Evolutionary conservation across 345 rosid species (phyloP), one percentile per base, ranked within the genome.

Genomic region (Laguncularia racemosa): DNA sequence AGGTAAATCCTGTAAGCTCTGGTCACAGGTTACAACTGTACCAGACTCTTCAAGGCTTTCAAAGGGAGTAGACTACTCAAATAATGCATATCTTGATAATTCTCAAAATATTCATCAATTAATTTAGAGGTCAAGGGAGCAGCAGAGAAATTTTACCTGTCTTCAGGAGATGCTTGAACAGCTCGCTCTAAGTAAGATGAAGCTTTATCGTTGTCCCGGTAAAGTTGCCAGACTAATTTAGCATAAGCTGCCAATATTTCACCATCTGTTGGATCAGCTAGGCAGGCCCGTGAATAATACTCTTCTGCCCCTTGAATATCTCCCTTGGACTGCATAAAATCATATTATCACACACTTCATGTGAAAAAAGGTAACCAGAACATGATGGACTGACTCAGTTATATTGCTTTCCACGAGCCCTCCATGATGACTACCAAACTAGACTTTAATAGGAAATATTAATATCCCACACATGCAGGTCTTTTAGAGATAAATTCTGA

Each of bases 231-330:
- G 44, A 77, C 75, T 74, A 85, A 62, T 63, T 74, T 77, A 4
- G 97, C 96, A 52, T 87, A 87, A 59, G 70, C 64, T 23, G 79
- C 79, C 45, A 85, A 64, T 50, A 74, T 75, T 64, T 83, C 91
- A 63, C 93, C 86, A 67, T 87, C 81, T 16, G 58, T 61, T 3
- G 91, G 81, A 58, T 81, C 82, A 1, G 77, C 76, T 19, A 55
- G 61, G 26, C 61, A 46, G 47, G 91, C 79, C 16, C 69, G 75
- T 1, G 70, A 74, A 63, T 74, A 78, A 64, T 74, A 70, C 50
- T 73, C 74, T 61, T 68, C 82, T 2, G 74, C 81, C 46, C 63
- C 71, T 54, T 61, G 47, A 58, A 63, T 66, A 55, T 84, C 85
- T 62, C 76, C 69, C 59, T 76, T 83, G 26, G 63, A 40, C 96